phyloP scores from a whole-genome alignment of 1,139 yeast species.

The Pichia sp. region DNA sequence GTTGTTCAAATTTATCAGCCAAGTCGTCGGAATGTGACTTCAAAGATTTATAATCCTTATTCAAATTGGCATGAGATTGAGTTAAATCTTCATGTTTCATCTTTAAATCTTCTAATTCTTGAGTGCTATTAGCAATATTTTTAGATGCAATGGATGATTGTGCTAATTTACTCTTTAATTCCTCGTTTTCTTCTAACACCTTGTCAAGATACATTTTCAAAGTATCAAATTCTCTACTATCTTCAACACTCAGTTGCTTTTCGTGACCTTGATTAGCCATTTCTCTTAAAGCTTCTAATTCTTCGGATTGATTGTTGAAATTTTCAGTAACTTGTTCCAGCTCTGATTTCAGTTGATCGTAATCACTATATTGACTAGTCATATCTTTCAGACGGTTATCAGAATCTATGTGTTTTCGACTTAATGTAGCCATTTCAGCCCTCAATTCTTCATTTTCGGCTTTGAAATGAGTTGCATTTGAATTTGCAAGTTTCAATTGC shows the following conservation, averaged over 20 bases:
- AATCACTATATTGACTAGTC: slow-evolving; percentile 5
- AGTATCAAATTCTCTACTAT: slow-evolving; percentile 15
- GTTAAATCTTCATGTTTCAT: slow-evolving; percentile 3
- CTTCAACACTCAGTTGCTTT: slow-evolving; percentile 15
- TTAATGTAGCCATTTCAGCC: slow-evolving; percentile 4
- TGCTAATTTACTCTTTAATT: slow-evolving; percentile 8
- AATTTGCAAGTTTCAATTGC: slow-evolving; percentile 5
- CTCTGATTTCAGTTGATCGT: slow-evolving; percentile 9
- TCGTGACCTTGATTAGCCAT: slow-evolving; percentile 13
- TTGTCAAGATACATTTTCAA: slow-evolving; percentile 19
- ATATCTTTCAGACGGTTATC: slow-evolving; percentile 5
- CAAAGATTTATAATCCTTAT: slow-evolving; percentile 22
- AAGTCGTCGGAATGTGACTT: slow-evolving; percentile 2
- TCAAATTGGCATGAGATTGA: slow-evolving; percentile 23
- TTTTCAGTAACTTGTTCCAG: slow-evolving; percentile 10
- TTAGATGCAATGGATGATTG: neutral
- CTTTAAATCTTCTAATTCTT: slow-evolving; percentile 5
- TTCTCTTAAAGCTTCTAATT: slow-evolving; percentile 13
- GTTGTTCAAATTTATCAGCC: neutral
- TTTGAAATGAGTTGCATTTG: slow-evolving; percentile 10
- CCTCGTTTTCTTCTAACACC: slow-evolving; percentile 19
- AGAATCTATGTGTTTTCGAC: slow-evolving; percentile 23
- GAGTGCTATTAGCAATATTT: neutral
- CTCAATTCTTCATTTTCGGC: slow-evolving; percentile 7
- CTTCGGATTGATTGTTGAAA: slow-evolving; percentile 6